These are phyloP conservation scores for Backusella australiensis DNA, from an alignment of 192 early-diverging fungal species.

Conservation along the genomic window DNA sequence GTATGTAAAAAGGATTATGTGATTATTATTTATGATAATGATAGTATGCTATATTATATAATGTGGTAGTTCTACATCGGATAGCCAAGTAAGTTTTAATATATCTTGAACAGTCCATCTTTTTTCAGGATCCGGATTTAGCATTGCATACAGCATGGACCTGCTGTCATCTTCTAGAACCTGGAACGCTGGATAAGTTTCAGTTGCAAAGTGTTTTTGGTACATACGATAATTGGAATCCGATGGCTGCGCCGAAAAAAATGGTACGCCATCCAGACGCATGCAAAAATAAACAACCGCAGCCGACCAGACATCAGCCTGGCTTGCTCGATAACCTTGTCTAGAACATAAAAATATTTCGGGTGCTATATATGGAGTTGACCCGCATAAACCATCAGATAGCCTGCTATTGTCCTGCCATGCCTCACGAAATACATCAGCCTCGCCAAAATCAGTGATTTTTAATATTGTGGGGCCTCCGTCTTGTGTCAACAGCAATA, in stretches of 20 bases:
- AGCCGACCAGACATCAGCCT: slow-evolving; percentile 89
- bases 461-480: slow-evolving; percentile 77
- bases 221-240: slow-evolving; percentile 57
- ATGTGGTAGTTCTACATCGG: background rate
- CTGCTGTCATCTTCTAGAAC: background rate
- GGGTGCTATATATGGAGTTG: slow-evolving; percentile 95
- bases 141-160: slow-evolving; percentile 28
- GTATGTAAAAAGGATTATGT: background rate
- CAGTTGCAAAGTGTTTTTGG: background rate
- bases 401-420: slow-evolving; percentile 50
- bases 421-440: slow-evolving; percentile 83
- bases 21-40: slow-evolving; percentile 44
- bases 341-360: slow-evolving; percentile 61
- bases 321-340: slow-evolving; percentile 84
- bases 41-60: slow-evolving; percentile 15
- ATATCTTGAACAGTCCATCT: slow-evolving; percentile 38
- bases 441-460: slow-evolving; percentile 97
- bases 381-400: slow-evolving; percentile 86
- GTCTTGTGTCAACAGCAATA: slow-evolving; percentile 80
- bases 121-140: slow-evolving; percentile 38
- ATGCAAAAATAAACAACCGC: slow-evolving; percentile 90
- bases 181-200: slow-evolving; percentile 2
- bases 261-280: slow-evolving; percentile 69
- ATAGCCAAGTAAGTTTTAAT: slow-evolving; percentile 37
- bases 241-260: slow-evolving; percentile 55